Evolutionary conservation across 164 flowering plant genomes (phyloP), one percentile per base, ranked within the genome.

Genomic region (Tetracentron sinense): DNA sequence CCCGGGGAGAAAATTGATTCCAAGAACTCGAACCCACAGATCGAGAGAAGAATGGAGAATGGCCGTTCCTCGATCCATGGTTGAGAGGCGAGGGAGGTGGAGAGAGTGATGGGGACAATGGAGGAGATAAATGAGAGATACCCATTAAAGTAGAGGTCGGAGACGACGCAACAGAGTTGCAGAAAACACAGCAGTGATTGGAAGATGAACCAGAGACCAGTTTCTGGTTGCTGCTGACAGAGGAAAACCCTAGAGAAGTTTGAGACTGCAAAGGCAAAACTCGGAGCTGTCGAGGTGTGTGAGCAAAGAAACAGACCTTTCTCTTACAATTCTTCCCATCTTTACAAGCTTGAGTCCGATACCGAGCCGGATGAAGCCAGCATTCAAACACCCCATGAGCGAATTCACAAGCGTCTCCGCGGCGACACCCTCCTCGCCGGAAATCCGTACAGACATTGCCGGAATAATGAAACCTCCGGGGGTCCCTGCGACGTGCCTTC

Each of bases 311-410:
- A 57, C 98, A 92, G 0, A 88, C 87, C 70, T 84, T 85, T 0
- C 98, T 64, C 67, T 76, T 73, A 60, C 98, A 92, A 12, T 68
- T 70, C 65, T 62, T 67, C 1, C 98, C 98, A 47, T 92, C 97
- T 61, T 88, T 88, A 65, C 98, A 92, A 0, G 85, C 87, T 69
- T 92, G 90, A 0, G 98, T 92, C 2, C 97, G 69, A 65, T 92
- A 92, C 44, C 96, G 71, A 1, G 86, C 75, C 0, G 98, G 98
- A 57, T 92, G 98, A 0, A 92, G 90, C 96, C 96, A 92, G 56
- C 87, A 85, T 77, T 92, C 98, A 52, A 92, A 92, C 3, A 88
- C 95, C 0, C 98, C 98, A 58, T 92, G 96, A 0, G 98, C 81
- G 53, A 82, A 80, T 75, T 86, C 91, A 54, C 98, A 92, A 49